Evolutionary conservation across 2,329 filamentous ascomycete genomes (phyloP), one percentile per base, ranked within the genome.

Genomic region (Colletotrichum tofieldiae): DNA sequence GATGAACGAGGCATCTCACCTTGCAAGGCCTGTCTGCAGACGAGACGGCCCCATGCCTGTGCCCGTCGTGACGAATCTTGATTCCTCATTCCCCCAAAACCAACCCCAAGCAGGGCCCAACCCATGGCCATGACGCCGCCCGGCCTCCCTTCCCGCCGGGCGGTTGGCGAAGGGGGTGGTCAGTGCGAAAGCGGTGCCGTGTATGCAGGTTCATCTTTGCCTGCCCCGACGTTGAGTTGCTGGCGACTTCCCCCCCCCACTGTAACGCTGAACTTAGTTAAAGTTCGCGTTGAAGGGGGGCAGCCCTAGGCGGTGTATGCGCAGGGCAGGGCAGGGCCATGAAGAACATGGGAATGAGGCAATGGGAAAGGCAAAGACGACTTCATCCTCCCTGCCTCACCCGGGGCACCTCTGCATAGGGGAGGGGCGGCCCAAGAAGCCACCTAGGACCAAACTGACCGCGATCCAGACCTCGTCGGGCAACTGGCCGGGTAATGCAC

Each of bases 321-420:
- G 39, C 26, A 64, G 51, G 43, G 32, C 59, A 47, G 67, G 62
- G 43, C 60, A 58, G 65, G 45, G 65, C 56, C 51, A 26, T 26
- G 32, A 60, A 35, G 52, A 41, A 41, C 35, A 70, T 70, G 60
- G 67, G 67, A 54, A 59, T 66, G 52, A 65, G 39, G n/a, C 14
- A 51, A 45, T 64, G 63, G 51, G 54, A 62, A 67, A 72, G 70
- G 52, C 70, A 72, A 72, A 72, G 59, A 60, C 51, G 65, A 72
- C 70, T 56, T 69, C 65, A 59, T 49, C 20, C 54, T 43, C 62
- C 39, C 45, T 32, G 26, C 29, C 37, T 45, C 20, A 20, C n/a
- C 29, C 32, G 12, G 37, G 6, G 6, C 32, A 35, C 20, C 20
- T 56, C 20, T 56, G 20, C 52, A 14, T 56, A 20, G 32, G 18